Evolutionary conservation across 2,329 filamentous ascomycete genomes (phyloP).

Genomic region (Neonectria neomacrospora): DNA sequence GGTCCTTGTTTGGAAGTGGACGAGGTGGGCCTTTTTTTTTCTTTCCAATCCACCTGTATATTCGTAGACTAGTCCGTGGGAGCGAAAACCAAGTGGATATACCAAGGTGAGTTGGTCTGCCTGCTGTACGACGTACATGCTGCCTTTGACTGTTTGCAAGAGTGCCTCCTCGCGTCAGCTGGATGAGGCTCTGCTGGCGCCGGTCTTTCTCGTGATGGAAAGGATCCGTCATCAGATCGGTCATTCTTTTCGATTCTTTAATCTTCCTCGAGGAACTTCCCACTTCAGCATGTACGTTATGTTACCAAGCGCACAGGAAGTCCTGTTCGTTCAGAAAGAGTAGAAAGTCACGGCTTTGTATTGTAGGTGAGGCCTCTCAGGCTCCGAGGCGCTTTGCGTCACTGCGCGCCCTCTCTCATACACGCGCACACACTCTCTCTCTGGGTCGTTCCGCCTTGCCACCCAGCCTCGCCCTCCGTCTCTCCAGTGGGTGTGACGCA

Average conservation of each 20-base stretch:
- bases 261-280: slow-evolving; percentile 1
- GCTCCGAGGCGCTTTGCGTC: slow-evolving; percentile 6
- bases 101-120: slow-evolving; percentile 5
- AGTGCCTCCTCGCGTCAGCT: slow-evolving; percentile 10
- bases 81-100: not conserved
- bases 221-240: slow-evolving; percentile 6
- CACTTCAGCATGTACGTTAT: not conserved
- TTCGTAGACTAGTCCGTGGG: not conserved
- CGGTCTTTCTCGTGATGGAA: not conserved
- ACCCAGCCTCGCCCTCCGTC: not conserved
- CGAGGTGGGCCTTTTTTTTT: slow-evolving; percentile 10
- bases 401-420: not conserved
- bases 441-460: not conserved
- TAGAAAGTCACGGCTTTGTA: slow-evolving; percentile 6
- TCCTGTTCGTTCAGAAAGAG: not conserved
- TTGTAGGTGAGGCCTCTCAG: slow-evolving; percentile 20
- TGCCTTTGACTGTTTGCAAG: not conserved
- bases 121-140: not conserved
- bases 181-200: not conserved
- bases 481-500: not conserved
- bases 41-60: too few species aligned
- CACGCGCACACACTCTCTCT: not conserved
- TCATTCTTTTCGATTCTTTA: slow-evolving; percentile 5
- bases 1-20: slow-evolving; percentile 11
- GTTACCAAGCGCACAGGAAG: not conserved